These are phyloP conservation scores for Venturia carpophila DNA, from an alignment of 2,329 filamentous ascomycete species.

Conservation along the genomic window DNA sequence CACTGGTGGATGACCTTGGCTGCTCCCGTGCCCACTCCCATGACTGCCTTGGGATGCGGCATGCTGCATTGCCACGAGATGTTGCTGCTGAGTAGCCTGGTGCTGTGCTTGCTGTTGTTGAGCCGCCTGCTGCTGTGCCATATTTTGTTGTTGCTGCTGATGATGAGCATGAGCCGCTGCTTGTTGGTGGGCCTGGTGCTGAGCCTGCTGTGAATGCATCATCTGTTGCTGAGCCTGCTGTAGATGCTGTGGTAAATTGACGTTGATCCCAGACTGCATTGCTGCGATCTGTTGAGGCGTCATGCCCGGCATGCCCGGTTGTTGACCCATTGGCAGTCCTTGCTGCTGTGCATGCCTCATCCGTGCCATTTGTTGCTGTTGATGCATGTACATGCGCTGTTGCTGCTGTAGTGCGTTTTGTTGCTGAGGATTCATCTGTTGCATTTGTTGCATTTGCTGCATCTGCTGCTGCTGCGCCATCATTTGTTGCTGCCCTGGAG, in stretches of 20 bases:
- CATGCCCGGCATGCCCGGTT: conserved; percentile 44
- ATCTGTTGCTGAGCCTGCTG: conserved; percentile 38
- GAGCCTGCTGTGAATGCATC: conserved; percentile 26
- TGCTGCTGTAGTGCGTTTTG: conserved; percentile 33
- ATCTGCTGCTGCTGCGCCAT: conserved; percentile 44
- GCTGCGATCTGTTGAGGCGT: conserved; percentile 44
- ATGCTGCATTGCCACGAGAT: conserved; percentile 33
- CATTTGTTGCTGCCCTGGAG: conserved; percentile 36
- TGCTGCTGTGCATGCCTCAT: conserved; percentile 40
- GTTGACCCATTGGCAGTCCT: conserved; percentile 47
- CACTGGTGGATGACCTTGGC: conserved; percentile 35
- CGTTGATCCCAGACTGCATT: conserved; percentile 39
- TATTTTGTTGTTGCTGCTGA: conserved; percentile 26
- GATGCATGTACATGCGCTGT: conserved; percentile 46
- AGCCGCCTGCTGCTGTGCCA: conserved; percentile 39
- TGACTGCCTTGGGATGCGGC: conserved; percentile 32
- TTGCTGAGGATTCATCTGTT: conserved; percentile 1
- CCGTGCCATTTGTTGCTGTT: conserved; percentile 51
- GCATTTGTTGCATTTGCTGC: conserved; percentile 40
- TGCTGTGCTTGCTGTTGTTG: conserved; percentile 35
- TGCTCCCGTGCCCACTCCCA: conserved; percentile 41
- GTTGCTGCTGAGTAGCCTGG: conserved; percentile 28
- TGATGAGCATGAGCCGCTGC: conserved; percentile 33
- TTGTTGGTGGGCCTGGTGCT: conserved; percentile 34
- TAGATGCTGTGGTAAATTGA: conserved; percentile 38